Percentiles rank a stretch among this genome's conserved stretches.
phyloP scores from a whole-genome alignment of 495 filamentous ascomycete genomes.

The Penicillium steckii region DNA sequence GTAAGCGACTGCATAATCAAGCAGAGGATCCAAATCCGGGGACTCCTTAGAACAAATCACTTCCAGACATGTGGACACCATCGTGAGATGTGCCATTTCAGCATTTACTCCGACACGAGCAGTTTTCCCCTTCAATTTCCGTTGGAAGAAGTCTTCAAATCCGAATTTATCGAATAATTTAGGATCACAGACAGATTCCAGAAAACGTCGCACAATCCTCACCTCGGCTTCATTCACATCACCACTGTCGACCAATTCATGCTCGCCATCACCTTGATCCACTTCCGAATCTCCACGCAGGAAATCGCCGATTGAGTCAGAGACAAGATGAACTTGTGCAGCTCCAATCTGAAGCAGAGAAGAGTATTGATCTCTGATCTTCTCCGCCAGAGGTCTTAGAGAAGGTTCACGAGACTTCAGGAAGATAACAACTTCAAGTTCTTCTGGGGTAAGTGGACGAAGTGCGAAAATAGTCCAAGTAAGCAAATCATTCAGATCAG shows the following conservation, averaged over 20 bases:
- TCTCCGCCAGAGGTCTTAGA: constrained; percentile 14
- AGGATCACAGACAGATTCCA: constrained; percentile 17
- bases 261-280: background rate
- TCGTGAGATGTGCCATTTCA: constrained; percentile 8
- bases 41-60: background rate
- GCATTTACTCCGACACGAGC: constrained; percentile 8
- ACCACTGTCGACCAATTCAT: background rate
- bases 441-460: background rate
- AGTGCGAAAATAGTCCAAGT: constrained; percentile 8
- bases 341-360: constrained; percentile 7
- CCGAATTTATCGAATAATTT: constrained; percentile 18
- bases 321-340: constrained; percentile 7
- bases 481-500: constrained; percentile 16
- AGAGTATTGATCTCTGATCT: constrained; percentile 15
- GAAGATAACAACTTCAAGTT: constrained; percentile 14
- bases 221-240: constrained; percentile 15
- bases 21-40: background rate
- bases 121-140: constrained; percentile 14
- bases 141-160: constrained; percentile 21
- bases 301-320: constrained; percentile 14
- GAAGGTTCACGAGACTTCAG: constrained; percentile 14
- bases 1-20: background rate
- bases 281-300: constrained; percentile 1
- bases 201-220: constrained; percentile 14
- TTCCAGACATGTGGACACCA: constrained; percentile 5